A percentile compares a stretch with the other conserved stretches of the same genome.
These are phyloP conservation scores for Myriosclerotinia duriaeana DNA, from an alignment of 2,329 filamentous ascomycete genomes.

Conservation along the genomic window DNA sequence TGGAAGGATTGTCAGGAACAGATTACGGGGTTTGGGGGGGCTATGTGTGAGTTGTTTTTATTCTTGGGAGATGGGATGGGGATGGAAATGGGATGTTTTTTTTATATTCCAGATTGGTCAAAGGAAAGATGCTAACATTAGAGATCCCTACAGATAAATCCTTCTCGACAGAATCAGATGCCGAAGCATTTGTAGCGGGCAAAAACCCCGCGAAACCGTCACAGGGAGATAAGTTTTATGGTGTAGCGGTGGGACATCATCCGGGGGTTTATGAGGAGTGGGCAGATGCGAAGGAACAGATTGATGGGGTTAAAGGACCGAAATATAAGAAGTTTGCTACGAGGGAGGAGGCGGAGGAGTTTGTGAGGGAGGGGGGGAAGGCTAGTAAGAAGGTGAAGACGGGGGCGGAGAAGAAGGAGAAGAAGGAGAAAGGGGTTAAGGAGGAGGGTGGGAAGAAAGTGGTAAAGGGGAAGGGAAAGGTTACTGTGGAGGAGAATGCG, in stretches of 20 bases:
- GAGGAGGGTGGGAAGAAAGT: conserved; percentile 28
- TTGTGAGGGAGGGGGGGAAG: conserved; percentile 54
- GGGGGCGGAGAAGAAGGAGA: conserved; percentile 27
- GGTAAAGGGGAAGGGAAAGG: conserved; percentile 23
- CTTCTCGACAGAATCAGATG: conserved; percentile 71
- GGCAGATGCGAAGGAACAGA: conserved; percentile 69
- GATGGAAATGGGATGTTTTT: not conserved
- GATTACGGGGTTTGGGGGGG: conserved; percentile 61
- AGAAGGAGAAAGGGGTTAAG: conserved; percentile 25
- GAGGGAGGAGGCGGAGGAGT: conserved; percentile 72
- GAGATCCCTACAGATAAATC: conserved; percentile 65
- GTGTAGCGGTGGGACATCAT: conserved; percentile 57
- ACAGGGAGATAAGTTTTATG: conserved; percentile 53
- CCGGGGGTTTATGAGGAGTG: conserved; percentile 64
- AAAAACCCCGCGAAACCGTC: conserved; percentile 43
- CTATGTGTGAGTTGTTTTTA: conserved; percentile 58
- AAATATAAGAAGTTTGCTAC: conserved; percentile 70
- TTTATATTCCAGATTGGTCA: conserved; percentile 16
- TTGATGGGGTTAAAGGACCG: conserved; percentile 68
- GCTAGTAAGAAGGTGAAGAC: conserved; percentile 36
- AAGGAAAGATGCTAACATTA: not conserved
- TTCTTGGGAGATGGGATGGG: not conserved
- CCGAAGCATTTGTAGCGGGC: conserved; percentile 73
- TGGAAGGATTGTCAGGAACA: conserved; percentile 63
- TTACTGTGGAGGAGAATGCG: conserved; percentile 17